A percentile compares a stretch with the other conserved stretches of the same genome.
Evolutionary conservation across 305 asterid genomes (phyloP).

Genomic region (Fraxinus albicans): DNA sequence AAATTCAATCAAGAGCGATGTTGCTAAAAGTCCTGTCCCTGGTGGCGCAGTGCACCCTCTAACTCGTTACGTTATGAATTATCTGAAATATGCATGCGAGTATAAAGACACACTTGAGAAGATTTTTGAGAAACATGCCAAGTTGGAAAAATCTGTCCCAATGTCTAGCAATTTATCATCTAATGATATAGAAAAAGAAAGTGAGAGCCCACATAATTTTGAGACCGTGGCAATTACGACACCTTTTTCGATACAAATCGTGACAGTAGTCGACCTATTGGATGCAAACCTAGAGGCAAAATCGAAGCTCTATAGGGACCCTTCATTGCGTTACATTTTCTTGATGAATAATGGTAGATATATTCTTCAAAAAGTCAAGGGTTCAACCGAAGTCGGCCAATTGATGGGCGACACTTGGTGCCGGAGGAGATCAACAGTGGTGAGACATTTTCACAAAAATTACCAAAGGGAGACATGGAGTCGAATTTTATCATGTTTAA

Average conservation of each 20-base stretch:
- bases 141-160: conserved; percentile 16
- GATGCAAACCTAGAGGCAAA: conserved; percentile 57
- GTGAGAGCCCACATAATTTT: conserved; percentile 44
- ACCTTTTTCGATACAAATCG: conserved; percentile 52
- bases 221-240: conserved; percentile 33
- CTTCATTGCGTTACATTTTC: conserved; percentile 57
- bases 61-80: conserved; percentile 80
- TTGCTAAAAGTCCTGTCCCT: conserved; percentile 54
- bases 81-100: conserved; percentile 64
- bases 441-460: conserved; percentile 71
- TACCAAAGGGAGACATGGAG: conserved; percentile 85
- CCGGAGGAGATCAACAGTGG: conserved; percentile 68
- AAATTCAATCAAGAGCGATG: conserved; percentile 61
- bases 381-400: conserved; percentile 49
- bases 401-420: conserved; percentile 86
- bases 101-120: conserved; percentile 56
- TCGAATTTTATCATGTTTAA: conserved; percentile 50
- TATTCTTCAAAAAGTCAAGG: conserved; percentile 69
- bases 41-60: conserved; percentile 94
- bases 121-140: conserved; percentile 41
- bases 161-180: not conserved
- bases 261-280: conserved; percentile 56
- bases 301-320: conserved; percentile 58
- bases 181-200: conserved; percentile 31
- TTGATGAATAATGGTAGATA: conserved; percentile 83